Conservation (phyloP, 768 basidiomycete genomes). For the Russula olivacea region DNA sequence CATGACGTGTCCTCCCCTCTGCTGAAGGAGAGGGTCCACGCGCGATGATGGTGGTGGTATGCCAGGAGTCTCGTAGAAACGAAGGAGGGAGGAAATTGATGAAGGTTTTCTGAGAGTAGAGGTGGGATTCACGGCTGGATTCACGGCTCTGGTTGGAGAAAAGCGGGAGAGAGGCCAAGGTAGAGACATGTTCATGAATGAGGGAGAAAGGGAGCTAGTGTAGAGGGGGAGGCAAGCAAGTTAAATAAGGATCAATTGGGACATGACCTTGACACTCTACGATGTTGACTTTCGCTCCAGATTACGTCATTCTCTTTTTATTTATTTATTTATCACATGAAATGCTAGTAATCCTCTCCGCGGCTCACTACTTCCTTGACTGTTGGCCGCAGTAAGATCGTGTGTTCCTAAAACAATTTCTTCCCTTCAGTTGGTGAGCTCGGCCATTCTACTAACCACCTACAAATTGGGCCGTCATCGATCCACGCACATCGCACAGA, state of each 20-base stretch:
- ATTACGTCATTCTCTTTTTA: slow-evolving; percentile 1
- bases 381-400: slow-evolving; percentile 77
- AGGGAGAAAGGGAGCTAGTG: not conserved
- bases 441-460: slow-evolving; percentile 27
- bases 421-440: not conserved
- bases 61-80: slow-evolving; percentile 60
- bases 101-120: slow-evolving; percentile 5
- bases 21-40: slow-evolving; percentile 61
- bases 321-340: slow-evolving; percentile 13
- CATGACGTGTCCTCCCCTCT: slow-evolving; percentile 47
- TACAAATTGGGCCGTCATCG: slow-evolving; percentile 94
- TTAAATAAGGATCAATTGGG: slow-evolving; percentile 3
- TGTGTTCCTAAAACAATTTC: slow-evolving; percentile 58
- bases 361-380: slow-evolving; percentile 80
- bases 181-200: slow-evolving; percentile 19
- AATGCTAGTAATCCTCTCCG: slow-evolving; percentile 66
- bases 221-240: not conserved
- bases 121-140: not conserved
- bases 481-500: slow-evolving; percentile 72
- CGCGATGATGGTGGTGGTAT: slow-evolving; percentile 69
- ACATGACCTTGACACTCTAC: not conserved
- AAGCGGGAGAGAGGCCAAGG: slow-evolving; percentile 29
- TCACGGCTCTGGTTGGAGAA: not conserved
- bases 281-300: too few relatives aligned
- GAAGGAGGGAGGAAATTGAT: slow-evolving; percentile 22